Base-by-base conservation (phyloP, 2,329 filamentous ascomycete species). In the Phialophora chinensis region DNA sequence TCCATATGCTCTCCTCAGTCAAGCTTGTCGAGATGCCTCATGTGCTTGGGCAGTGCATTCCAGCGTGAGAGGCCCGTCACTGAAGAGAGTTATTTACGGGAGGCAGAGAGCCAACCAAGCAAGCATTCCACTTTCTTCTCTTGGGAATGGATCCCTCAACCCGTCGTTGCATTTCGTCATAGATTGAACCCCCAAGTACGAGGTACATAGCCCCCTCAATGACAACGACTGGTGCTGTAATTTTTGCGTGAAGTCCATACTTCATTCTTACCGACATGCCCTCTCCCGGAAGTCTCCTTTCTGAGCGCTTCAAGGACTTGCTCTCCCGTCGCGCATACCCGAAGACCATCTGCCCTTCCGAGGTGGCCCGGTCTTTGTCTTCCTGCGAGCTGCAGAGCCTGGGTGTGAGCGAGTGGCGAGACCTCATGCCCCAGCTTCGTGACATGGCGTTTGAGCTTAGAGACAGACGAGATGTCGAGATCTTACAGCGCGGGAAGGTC, bases 261-360 rank as follows among this genome's bases (percentile, higher is more conserved):
- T 3, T 44, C 17, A n/a, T 44, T n/a, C 14, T 7, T 44, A 44
- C 20, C 23, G 25, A 52, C 49, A 52, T 52, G 49, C 25, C 56
- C 1, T 20, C 56, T 29, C 31, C 56, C 25, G n/a, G 20, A 3
- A n/a, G 20, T 44, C 56, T 59, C 23, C 56, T 59, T 20, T 23
- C 35, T 3, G 20, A 44, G 23, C 33, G 35, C 5, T 20, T 59
- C 56, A 12, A 44, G 2, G 4, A 8, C 12, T 10, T 59, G 27
- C 72, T 81, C 23, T 63, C 67, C 38, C 57, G 71, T 10, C 74
- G 80, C 44, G 69, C 73, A 20, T 76, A 73, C 58, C 83, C 83
- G 11, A 85, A 85, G 71, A 85, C 83, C 0, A 80, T 84, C 67
- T 85, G 83, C 70, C 83, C 83, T 3, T 84, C 82, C 14, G 83